Base-by-base conservation (phyloP, 1,284 basidiomycete genomes). In the Naganishia sp. region DNA sequence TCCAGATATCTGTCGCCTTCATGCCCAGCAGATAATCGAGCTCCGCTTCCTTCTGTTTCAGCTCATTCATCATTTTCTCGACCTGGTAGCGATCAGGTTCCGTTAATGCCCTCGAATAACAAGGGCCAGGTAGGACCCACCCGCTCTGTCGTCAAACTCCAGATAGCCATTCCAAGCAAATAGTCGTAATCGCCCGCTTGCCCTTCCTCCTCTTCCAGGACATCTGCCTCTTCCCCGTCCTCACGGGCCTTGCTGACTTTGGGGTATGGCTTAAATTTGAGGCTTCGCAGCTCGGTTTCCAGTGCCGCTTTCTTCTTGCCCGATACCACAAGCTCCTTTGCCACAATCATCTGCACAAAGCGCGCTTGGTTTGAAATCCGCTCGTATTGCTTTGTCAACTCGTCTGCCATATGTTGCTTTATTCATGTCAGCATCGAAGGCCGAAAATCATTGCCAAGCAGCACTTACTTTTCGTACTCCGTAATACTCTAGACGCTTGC, bases 321-420 rank as follows among this genome's bases (percentile, higher is more conserved):
- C n/a, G 88, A 87, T 31, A 99, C 88, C n/a, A 86, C 79, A n/a
- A 99, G 85, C 76, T 94, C 83, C 76, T 87, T 90, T 71, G 88
- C 86, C 70, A 99, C 86, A 75, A 99, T 97, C 94, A 97, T 94
- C 77, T 92, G 85, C 54, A 99, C 88, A 81, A 99, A 99, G 33
- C 94, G 90, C 18, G 94, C 95, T 80, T 99, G 96, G 78, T 99
- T 99, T 65, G 88, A 89, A 11, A 98, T 83, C 70, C 86, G 88
- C 75, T 98, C 94, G 71, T 92, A 89, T 66, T 87, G 86, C 55
- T 81, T 82, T 75, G 93, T 90, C 42, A 99, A 84, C 75, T 96
- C 90, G 70, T 88, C 86, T 13, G 93, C 91, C 60, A 96, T 84
- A 78, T 86, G 84, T 78, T 95, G 92, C 92, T 94, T 28, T 28